Evolutionary conservation across 2,329 filamentous ascomycete species (phyloP).

Genomic region (Neonectria magnoliae): DNA sequence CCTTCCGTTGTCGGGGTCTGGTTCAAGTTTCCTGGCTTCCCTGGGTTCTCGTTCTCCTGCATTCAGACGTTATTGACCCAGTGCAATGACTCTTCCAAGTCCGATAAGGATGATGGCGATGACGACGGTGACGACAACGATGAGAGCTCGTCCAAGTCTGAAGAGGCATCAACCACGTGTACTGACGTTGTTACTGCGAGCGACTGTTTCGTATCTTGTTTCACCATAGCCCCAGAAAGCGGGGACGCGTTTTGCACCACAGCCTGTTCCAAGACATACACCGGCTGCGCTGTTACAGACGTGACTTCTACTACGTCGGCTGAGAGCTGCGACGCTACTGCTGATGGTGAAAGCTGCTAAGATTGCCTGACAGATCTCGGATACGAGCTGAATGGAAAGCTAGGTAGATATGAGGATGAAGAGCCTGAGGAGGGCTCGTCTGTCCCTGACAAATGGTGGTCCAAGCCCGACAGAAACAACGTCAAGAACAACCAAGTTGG

Average conservation of each 20-base stretch:
- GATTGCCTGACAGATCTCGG: no score
- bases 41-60: conserved; percentile 22
- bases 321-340: background rate
- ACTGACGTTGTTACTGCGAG: conserved; percentile 1
- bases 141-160: background rate
- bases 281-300: background rate
- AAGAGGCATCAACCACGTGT: background rate
- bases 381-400: no score
- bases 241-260: conserved; percentile 1
- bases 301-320: background rate
- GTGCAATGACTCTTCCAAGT: conserved; percentile 5
- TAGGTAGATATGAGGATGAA: background rate
- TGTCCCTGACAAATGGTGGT: no score
- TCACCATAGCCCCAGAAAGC: background rate
- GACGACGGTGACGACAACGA: conserved; percentile 12
- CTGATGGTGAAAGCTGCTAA: background rate
- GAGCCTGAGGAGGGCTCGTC: background rate
- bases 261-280: conserved; percentile 1
- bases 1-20: background rate
- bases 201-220: conserved; percentile 8
- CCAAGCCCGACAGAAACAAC: no score
- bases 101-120: background rate
- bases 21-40: conserved; percentile 21
- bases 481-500: no score
- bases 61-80: conserved; percentile 8